A percentile compares a stretch with the other conserved stretches of the same genome.
phyloP scores from a whole-genome alignment of 768 basidiomycete species.

The Mycena leptocephala region DNA sequence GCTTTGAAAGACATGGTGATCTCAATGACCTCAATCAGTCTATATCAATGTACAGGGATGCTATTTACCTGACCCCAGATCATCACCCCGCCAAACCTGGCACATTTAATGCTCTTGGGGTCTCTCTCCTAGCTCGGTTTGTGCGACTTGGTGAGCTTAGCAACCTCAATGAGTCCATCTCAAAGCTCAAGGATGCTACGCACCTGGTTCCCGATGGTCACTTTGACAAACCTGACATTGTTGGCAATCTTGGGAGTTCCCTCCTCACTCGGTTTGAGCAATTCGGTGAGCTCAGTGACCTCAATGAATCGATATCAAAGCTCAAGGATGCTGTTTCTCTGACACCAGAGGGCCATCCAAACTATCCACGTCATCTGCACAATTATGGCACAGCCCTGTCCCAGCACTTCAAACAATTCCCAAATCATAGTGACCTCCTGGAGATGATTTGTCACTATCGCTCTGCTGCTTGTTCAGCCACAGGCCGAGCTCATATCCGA shows the following conservation, averaged over 20 bases:
- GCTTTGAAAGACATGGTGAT: no score
- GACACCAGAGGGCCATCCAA: neutral
- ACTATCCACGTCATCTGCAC: neutral
- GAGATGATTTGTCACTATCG: neutral
- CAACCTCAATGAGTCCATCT: no score
- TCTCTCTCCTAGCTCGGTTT: no score
- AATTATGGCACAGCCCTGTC: constrained; percentile 6
- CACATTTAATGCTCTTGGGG: no score
- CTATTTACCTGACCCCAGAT: no score
- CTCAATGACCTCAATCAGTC: no score
- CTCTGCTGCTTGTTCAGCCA: neutral
- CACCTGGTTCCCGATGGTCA: constrained; percentile 5
- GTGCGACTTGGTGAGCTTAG: no score
- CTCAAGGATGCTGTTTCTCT: neutral
- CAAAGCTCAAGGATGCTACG: neutral
- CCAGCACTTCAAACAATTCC: neutral
- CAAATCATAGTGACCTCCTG: constrained; percentile 3
- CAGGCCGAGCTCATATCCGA: neutral
- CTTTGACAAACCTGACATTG: constrained; percentile 7
- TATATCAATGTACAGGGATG: no score
- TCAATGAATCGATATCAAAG: neutral
- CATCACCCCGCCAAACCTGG: no score
- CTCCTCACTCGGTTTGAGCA: neutral
- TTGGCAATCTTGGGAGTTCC: constrained; percentile 6
- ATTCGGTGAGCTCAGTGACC: neutral